Evolutionary conservation across 2,329 filamentous ascomycete species (phyloP).

Genomic region (Hypoxylon sp.): DNA sequence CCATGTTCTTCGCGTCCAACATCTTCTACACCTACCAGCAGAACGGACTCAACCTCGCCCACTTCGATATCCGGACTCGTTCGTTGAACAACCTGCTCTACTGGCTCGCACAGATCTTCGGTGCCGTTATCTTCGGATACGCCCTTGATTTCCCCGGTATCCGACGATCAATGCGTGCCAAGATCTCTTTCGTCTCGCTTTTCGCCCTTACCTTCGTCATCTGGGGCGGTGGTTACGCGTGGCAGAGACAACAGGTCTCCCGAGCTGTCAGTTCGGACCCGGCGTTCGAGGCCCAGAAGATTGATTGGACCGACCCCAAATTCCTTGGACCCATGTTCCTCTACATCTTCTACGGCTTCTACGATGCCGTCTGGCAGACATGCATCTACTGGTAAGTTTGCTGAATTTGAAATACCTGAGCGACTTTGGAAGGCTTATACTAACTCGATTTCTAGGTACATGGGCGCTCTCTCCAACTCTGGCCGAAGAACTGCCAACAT

Average conservation of each 20-base stretch:
- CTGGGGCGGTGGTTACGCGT: slow-evolving; percentile 83
- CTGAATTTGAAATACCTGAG: slow-evolving; percentile 66
- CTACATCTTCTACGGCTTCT: slow-evolving; percentile 66
- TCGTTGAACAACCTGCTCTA: slow-evolving; percentile 80
- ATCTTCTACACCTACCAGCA: slow-evolving; percentile 87
- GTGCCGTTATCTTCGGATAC: slow-evolving; percentile 76
- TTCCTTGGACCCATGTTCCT: slow-evolving; percentile 81
- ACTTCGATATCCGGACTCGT: slow-evolving; percentile 79
- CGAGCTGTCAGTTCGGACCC: slow-evolving; percentile 53
- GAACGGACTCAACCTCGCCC: slow-evolving; percentile 77
- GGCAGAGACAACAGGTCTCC: slow-evolving; percentile 70
- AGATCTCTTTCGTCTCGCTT: slow-evolving; percentile 69
- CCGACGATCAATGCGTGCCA: slow-evolving; percentile 74
- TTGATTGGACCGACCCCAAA: slow-evolving; percentile 71
- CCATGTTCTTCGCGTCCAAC: slow-evolving; percentile 85
- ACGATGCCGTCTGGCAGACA: slow-evolving; percentile 90
- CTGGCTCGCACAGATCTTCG: slow-evolving; percentile 80
- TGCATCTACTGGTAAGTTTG: slow-evolving; percentile 90
- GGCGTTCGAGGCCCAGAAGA: slow-evolving; percentile 38
- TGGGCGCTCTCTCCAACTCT: slow-evolving; percentile 94
- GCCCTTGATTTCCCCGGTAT: slow-evolving; percentile 71
- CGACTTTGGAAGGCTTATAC: slow-evolving; percentile 70
- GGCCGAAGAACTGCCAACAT: slow-evolving; percentile 92
- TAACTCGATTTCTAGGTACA: slow-evolving; percentile 71
- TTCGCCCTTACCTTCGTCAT: slow-evolving; percentile 76